Base-by-base conservation (phyloP, 192 early-diverging fungal species). In the Rhizophagus clarus region DNA sequence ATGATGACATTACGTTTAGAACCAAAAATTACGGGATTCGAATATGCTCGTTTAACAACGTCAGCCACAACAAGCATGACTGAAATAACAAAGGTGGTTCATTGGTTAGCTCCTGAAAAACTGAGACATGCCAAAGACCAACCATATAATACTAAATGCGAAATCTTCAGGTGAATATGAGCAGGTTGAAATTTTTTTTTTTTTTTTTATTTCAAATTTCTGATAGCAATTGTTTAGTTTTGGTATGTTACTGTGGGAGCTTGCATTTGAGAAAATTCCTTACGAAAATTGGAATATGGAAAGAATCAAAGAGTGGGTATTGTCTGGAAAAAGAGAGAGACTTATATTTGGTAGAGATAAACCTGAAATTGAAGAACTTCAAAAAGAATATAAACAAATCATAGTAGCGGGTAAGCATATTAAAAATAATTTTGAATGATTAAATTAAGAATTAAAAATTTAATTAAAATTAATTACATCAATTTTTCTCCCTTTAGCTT, bases 21-120 rank as follows among this genome's bases (percentile, higher is more conserved):
- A 29, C 40, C 76, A 67, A 78, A 78, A 45, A 24, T 78, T 47
- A 32, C 76, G 40, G 67, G 67, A 14, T 78, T 78, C 10, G 28
- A 78, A 22, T 60, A 61, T 24, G 60, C 51, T 32, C 62, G 76
- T 3, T 24, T 26, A 45, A 31, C 45, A 12, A 28, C 17, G 20
- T 31, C 34, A n/a, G 42, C 34, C 8, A 69, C 76, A 29, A 67
- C 64, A 20, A 32, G 26, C 26, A 78, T 78, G 22, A 11, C 28
- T 6, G 60, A 78, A 20, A 15, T 78, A 24, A 22, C 40, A 24
- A 32, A 78, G 24, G 12, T 68, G 29, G n/a, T 78, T 49, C 62
- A 28, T 68, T 78, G 76, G 76, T 29, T 78, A 61, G 76, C 76
- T 2, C 76, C 76, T 24, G 76, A 78, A 32, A 78, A 78, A 37